phyloP scores from a whole-genome alignment of 345 rosid species.

The Chamaenerion angustifolium region DNA sequence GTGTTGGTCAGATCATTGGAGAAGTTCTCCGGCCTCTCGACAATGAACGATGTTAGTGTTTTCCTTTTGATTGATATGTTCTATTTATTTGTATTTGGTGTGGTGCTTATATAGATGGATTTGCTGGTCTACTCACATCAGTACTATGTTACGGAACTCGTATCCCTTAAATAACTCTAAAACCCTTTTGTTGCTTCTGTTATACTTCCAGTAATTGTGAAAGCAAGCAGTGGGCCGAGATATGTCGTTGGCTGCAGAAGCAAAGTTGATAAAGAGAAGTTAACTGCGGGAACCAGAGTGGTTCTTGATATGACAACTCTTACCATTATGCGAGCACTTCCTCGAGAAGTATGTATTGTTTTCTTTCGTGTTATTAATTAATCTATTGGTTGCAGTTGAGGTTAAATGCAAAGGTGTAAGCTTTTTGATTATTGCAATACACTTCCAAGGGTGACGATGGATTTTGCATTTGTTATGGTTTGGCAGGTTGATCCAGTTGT shows the following conservation, averaged over 20 bases:
- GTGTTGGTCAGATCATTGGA: constrained; percentile 98
- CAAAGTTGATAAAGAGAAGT: constrained; percentile 84
- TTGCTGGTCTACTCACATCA: background rate
- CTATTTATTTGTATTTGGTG: too few species aligned
- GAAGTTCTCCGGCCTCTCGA: constrained; percentile 96
- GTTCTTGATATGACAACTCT: constrained; percentile 67
- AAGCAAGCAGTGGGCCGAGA: constrained; percentile 91
- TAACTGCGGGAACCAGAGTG: constrained; percentile 81
- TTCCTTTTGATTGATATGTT: background rate
- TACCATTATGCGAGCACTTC: constrained; percentile 76
- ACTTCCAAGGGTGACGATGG: background rate
- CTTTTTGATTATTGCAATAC: background rate
- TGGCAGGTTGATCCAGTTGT: constrained; percentile 92
- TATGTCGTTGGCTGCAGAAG: constrained; percentile 98
- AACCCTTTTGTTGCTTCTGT: background rate
- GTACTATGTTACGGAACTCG: too few species aligned
- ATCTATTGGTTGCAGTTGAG: too few species aligned
- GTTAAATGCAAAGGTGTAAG: too few species aligned
- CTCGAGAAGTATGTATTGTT: constrained; percentile 40
- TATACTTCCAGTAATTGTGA: constrained; percentile 59
- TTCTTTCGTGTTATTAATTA: background rate
- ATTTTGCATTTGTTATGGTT: constrained; percentile 19
- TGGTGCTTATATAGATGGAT: too few species aligned
- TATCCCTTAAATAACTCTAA: too few species aligned
- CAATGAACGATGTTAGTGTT: constrained; percentile 68